Base-by-base conservation (phyloP, 1,139 yeast species). In the Pneumocystis wakefieldiae region DNA sequence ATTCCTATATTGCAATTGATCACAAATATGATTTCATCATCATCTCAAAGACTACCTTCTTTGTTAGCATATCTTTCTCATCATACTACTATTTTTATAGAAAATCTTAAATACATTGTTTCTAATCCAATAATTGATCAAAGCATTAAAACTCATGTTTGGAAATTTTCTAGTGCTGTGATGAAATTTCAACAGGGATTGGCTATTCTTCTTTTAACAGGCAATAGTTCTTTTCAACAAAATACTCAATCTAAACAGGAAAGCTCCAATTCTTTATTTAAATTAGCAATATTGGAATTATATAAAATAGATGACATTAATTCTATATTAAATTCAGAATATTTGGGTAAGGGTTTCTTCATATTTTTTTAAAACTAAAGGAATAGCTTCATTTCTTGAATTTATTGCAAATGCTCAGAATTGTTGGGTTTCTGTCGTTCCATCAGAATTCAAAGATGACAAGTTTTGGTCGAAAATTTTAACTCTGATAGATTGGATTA, bases 121-220 rank as follows among this genome's bases (percentile, higher is more conserved):
- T 36, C 42, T 12, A 57, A 55, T 59, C 63, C 63, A 41, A 28
- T 57, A n/a, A 48, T 48, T 19, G 55, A 48, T 48, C 60, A 55
- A 8, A 37, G 24, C 36, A 28, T 35, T 32, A n/a, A 37, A 42
- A 60, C 38, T 15, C 55, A 42, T 58, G 63, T 61, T 24, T 61
- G 63, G 63, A 55, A 61, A n/a, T 57, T 61, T 55, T 55, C 61
- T 12, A 59, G 53, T 24, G 57, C 63, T 35, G 42, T 58, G 2
- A 61, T 61, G 57, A 61, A 61, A 17, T 57, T 57, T 24, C 60
- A 61, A 17, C 60, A 61, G 8, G 63, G 63, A 5, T 39, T 61
- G 15, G 63, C 63, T 15, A 59, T 61, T n/a, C 63, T 61, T 38
- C 36, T 61, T 28, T 38, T 61, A 19, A 48, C 62, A 39, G 62